Percentiles rank a stretch among this genome's conserved stretches.
Conservation (phyloP, 83 land plant species). For the Larix sibirica region DNA sequence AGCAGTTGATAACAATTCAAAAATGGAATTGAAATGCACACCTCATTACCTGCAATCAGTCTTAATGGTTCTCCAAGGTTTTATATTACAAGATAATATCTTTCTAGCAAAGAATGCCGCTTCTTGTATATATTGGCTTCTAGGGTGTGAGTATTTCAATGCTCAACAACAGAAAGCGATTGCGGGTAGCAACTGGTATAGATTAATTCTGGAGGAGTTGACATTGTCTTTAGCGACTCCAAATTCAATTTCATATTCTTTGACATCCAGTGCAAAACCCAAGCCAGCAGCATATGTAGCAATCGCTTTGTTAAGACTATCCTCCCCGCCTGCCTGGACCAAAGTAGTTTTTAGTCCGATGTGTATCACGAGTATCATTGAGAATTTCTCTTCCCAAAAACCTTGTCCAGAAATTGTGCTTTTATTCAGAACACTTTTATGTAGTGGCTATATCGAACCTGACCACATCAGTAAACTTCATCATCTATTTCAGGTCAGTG, state of each 20-base stretch:
- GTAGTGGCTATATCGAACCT: slow-evolving; percentile 28
- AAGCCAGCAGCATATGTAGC: slow-evolving; percentile 53
- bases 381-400: slow-evolving; percentile 40
- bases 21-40: slow-evolving; percentile 32
- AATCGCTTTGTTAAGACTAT: slow-evolving; percentile 37
- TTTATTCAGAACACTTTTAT: slow-evolving; percentile 45
- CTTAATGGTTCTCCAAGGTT: slow-evolving; percentile 47
- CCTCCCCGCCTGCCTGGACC: slow-evolving; percentile 47
- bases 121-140: slow-evolving; percentile 36
- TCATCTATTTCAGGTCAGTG: too few relatives aligned
- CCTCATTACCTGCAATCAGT: slow-evolving; percentile 32
- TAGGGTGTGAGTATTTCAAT: slow-evolving; percentile 37
- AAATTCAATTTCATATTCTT: slow-evolving; percentile 41
- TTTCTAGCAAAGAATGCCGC: slow-evolving; percentile 49
- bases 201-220: slow-evolving; percentile 59
- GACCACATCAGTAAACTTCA: slow-evolving; percentile 26
- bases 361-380: slow-evolving; percentile 50
- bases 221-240: slow-evolving; percentile 50
- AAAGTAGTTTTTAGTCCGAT: slow-evolving; percentile 44
- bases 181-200: slow-evolving; percentile 39
- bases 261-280: slow-evolving; percentile 28
- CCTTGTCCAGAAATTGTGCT: slow-evolving; percentile 45
- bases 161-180: slow-evolving; percentile 19
- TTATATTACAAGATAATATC: slow-evolving; percentile 37
- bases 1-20: slow-evolving; percentile 2